Conservation (phyloP, 306 rosid species). For the Senna siamea region DNA sequence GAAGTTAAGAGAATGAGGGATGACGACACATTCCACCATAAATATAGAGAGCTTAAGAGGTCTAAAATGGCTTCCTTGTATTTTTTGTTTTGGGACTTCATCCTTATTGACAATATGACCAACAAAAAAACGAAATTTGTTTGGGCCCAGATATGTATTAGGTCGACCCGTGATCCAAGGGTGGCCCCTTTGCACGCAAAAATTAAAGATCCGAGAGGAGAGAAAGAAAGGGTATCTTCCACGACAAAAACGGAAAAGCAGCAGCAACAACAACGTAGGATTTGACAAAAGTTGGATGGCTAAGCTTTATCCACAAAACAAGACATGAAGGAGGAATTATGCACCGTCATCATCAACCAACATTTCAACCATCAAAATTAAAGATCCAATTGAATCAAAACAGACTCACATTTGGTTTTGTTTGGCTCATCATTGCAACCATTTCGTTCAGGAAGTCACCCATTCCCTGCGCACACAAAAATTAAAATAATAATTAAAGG, state of each 20-base stretch:
- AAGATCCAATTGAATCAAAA: neutral
- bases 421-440: constrained; percentile 88
- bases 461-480: constrained; percentile 74
- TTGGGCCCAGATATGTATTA: no score
- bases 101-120: no score
- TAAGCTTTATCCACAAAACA: constrained; percentile 31
- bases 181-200: no score
- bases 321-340: neutral
- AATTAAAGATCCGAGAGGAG: no score
- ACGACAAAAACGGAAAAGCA: constrained; percentile 1
- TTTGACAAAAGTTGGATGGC: constrained; percentile 29
- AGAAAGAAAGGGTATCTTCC: neutral
- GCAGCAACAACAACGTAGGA: constrained; percentile 34
- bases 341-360: neutral
- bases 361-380: constrained; percentile 3
- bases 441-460: constrained; percentile 89
- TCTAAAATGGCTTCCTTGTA: no score
- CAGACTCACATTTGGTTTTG: constrained; percentile 66
- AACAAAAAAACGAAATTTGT: no score
- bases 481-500: neutral
- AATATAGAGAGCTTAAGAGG: no score
- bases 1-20: no score
- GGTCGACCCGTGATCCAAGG: no score
- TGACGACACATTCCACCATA: no score
- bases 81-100: no score